Percentiles rank a stretch among this genome's conserved stretches.
phyloP scores from a whole-genome alignment of 2,329 filamentous ascomycete species.

The Juglanconis juglandina region DNA sequence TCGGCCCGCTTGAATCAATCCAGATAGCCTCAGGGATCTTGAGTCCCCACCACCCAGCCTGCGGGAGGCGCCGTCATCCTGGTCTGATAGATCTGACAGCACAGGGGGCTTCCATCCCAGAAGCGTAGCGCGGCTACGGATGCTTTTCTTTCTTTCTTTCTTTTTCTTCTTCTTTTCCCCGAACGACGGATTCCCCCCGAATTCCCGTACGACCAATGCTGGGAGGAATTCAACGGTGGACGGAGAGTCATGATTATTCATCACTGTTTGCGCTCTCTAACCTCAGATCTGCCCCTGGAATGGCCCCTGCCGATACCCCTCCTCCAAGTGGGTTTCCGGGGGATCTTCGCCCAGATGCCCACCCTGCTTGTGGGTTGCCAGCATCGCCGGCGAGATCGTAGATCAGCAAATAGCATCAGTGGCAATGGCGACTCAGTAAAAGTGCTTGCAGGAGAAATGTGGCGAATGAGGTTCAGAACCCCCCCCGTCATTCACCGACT shows the following conservation, averaged over 20 bases:
- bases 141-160: background rate
- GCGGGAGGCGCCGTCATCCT: slow-evolving; percentile 5
- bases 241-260: no score
- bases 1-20: slow-evolving; percentile 3
- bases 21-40: slow-evolving; percentile 4
- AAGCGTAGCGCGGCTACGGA: slow-evolving; percentile 14
- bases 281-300: no score
- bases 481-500: slow-evolving; percentile 17
- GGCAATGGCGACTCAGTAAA: background rate
- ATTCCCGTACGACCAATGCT: background rate
- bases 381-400: slow-evolving; percentile 4
- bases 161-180: background rate
- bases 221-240: background rate
- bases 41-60: background rate
- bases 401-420: slow-evolving; percentile 9
- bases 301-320: slow-evolving; percentile 1
- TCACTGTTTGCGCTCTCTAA: no score
- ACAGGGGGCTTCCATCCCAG: background rate
- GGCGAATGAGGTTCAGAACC: slow-evolving; percentile 10
- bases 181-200: no score
- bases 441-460: slow-evolving; percentile 11
- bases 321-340: slow-evolving; percentile 5
- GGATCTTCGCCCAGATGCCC: slow-evolving; percentile 10
- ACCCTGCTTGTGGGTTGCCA: slow-evolving; percentile 13
- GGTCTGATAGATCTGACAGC: slow-evolving; percentile 5